phyloP scores from a whole-genome alignment of 208 protist species.

The Leishmania turanica region DNA sequence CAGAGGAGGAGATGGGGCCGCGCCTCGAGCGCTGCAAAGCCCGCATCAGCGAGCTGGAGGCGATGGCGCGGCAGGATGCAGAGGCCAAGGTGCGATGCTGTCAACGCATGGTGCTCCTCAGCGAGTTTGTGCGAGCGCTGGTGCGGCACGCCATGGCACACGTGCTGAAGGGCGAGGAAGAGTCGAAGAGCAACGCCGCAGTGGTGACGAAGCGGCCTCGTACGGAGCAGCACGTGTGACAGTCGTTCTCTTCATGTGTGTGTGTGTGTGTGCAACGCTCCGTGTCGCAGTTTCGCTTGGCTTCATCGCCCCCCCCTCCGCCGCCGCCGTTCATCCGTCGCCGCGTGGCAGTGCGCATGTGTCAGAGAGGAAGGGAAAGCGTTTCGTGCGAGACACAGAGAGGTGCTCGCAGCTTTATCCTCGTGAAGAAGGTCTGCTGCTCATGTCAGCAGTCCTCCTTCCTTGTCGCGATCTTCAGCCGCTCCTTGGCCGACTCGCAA shows the following conservation, averaged over 20 bases:
- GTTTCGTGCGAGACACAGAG: background rate
- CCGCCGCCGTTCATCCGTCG: background rate
- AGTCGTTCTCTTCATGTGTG: background rate
- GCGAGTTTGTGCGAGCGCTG: constrained; percentile 30
- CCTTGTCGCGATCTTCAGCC: too few relatives aligned
- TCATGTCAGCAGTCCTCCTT: background rate
- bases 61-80: constrained; percentile 29
- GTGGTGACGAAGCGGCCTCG: constrained; percentile 1
- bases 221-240: background rate
- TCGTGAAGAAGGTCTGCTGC: background rate
- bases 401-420: background rate
- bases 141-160: constrained; percentile 17
- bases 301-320: background rate
- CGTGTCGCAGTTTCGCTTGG: background rate
- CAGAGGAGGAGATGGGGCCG: constrained; percentile 20
- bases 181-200: background rate
- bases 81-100: constrained; percentile 35
- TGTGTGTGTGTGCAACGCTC: background rate
- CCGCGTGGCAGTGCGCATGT: background rate
- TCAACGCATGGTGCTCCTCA: constrained; percentile 56
- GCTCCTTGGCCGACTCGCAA: background rate
- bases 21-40: constrained; percentile 31
- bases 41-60: constrained; percentile 46
- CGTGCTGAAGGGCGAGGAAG: background rate
- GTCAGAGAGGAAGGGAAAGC: background rate